Evolutionary conservation across 2,329 filamentous ascomycete genomes (phyloP).

Genomic region (Mycosphaerella sp.): DNA sequence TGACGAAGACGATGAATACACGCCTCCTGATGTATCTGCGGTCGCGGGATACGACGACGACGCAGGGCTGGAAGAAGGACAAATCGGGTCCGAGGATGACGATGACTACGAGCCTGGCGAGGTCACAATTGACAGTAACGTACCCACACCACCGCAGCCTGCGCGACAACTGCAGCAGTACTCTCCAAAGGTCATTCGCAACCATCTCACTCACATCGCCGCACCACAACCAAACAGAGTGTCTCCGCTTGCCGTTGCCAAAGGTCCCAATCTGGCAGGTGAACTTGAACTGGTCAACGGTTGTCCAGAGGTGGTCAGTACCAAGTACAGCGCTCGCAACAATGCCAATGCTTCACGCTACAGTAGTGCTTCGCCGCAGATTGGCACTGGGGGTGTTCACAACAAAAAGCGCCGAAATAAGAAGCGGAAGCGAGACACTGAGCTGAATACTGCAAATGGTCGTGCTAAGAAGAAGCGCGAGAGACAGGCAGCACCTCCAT

Average conservation of each 20-base stretch:
- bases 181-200: slow-evolving; percentile 54
- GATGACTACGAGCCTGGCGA: slow-evolving; percentile 36
- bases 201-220: slow-evolving; percentile 55
- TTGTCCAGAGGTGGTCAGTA: slow-evolving; percentile 28
- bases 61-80: slow-evolving; percentile 15
- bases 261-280: slow-evolving; percentile 38
- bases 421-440: slow-evolving; percentile 32
- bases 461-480: slow-evolving; percentile 29
- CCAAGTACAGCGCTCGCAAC: slow-evolving; percentile 20
- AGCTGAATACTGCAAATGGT: slow-evolving; percentile 11
- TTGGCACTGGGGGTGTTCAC: slow-evolving; percentile 18
- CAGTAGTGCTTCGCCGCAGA: slow-evolving; percentile 27
- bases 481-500: slow-evolving; percentile 32
- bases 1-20: slow-evolving; percentile 32
- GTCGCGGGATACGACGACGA: slow-evolving; percentile 23
- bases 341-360: slow-evolving; percentile 22
- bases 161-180: slow-evolving; percentile 26
- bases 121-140: slow-evolving; percentile 26
- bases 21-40: slow-evolving; percentile 27
- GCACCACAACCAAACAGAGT: slow-evolving; percentile 71
- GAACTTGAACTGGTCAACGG: slow-evolving; percentile 44
- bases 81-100: slow-evolving; percentile 25
- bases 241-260: slow-evolving; percentile 50
- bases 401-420: slow-evolving; percentile 32
- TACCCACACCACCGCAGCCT: slow-evolving; percentile 13